Conservation (phyloP, 202 grass and related monocot species). For the Setaria italica region DNA sequence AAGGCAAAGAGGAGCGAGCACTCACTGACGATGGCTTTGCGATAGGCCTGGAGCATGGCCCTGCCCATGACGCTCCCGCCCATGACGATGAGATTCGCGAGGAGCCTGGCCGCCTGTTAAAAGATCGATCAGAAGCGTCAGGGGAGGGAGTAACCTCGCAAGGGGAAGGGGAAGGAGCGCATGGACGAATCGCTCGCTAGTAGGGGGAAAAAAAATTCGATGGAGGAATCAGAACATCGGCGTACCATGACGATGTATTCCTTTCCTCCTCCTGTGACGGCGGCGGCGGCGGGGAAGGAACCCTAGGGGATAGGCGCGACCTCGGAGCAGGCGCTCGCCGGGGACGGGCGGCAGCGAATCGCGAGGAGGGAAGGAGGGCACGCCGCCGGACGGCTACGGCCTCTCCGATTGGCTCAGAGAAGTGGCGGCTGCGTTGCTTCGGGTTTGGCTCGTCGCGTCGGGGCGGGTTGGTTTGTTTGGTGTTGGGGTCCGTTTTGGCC, state of each 20-base stretch:
- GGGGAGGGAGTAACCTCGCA: too few species aligned
- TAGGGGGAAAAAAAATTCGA: background rate
- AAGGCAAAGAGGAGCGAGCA: background rate
- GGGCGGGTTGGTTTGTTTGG: too few species aligned
- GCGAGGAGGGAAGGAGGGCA: background rate
- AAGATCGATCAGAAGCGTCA: background rate
- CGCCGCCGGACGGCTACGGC: background rate
- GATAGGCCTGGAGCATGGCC: slow-evolving; percentile 79
- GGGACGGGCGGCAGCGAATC: background rate
- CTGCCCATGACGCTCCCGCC: slow-evolving; percentile 73
- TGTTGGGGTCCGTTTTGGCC: too few species aligned
- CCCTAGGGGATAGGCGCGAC: background rate
- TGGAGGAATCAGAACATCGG: background rate
- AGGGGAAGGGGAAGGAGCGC: background rate
- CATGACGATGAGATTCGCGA: slow-evolving; percentile 73
- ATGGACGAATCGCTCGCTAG: background rate
- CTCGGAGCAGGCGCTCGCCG: background rate
- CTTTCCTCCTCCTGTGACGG: too few species aligned
- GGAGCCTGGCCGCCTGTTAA: slow-evolving; percentile 67
- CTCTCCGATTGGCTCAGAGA: background rate
- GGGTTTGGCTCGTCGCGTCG: too few species aligned
- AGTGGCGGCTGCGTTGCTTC: background rate
- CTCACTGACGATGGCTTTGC: slow-evolving; percentile 84
- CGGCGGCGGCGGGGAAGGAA: background rate
- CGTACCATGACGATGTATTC: slow-evolving; percentile 41